Conservation (phyloP, 2,329 filamentous ascomycete species). For the Cladophialophora carrionii region DNA sequence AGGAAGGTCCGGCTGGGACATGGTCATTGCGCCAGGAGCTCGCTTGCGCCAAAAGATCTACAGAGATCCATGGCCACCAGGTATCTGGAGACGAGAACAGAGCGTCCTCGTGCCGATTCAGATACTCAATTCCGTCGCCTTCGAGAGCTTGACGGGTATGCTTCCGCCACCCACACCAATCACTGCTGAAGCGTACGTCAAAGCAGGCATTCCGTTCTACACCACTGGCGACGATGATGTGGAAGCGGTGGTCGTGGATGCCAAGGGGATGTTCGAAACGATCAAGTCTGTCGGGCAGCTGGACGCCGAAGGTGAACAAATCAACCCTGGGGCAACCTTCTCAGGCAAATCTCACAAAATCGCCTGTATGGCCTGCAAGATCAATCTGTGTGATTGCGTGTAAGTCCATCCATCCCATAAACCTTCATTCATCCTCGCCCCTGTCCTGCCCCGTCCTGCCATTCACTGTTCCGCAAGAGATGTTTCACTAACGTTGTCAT, state of each 20-base stretch:
- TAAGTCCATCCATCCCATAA: too few species aligned
- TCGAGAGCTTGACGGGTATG: conserved; percentile 4
- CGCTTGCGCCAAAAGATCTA: neutral
- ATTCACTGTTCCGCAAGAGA: too few species aligned
- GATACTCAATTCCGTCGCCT: conserved; percentile 5
- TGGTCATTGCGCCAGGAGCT: conserved; percentile 5
- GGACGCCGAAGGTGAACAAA: too few species aligned
- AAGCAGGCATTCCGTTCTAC: neutral
- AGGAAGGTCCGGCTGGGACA: neutral
- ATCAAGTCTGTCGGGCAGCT: neutral
- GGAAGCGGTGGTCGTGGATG: too few species aligned
- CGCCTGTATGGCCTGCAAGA: too few species aligned
- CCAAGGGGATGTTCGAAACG: neutral
- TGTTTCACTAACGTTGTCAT: too few species aligned
- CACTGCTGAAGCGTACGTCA: neutral
- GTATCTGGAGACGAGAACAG: neutral
- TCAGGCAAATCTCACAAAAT: too few species aligned
- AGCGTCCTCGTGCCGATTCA: neutral
- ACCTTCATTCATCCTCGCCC: too few species aligned
- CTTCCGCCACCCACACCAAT: neutral
- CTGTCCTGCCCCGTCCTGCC: too few species aligned
- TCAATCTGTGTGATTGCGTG: too few species aligned
- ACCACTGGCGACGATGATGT: neutral
- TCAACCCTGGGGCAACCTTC: too few species aligned
- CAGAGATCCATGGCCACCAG: neutral